Evolutionary conservation across 805 yeast species (phyloP), one percentile per base, ranked within the genome.

Genomic region (Saccharomycopsis selenospora): DNA sequence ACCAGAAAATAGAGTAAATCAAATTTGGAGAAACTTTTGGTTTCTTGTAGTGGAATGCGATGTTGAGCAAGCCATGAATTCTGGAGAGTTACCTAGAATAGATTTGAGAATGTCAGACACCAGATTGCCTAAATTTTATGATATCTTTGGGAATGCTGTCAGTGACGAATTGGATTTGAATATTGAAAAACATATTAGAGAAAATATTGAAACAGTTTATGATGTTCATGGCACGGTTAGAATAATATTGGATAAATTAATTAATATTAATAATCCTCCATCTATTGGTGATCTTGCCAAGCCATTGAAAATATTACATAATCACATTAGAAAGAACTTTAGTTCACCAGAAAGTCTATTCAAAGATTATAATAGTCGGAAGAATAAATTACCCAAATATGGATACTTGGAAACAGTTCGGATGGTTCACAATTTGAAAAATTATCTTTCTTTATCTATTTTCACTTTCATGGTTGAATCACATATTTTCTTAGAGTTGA

Each of bases 11-110:
- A 33, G 40, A 17, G 17, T 46, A 13, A 25, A 49, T 8, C 71
- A 67, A 53, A 51, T 68, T 10, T 68, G 72, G 73, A 57, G 72
- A 52, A 68, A 68, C 49, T 51, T 66, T 17, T 68, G 72, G 71
- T 65, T 57, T 53, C 64, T 67, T 1, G 56, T 67, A 30, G 36
- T 67, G n/a, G 62, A 60, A 28, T 45, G 66, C 44, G 63, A 64
- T 23, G 59, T 66, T 14, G 66, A 47, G 8, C 46, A 40, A 27
- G 38, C 51, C 6, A 49, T 52, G 50, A 44, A 41, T 24, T 33
- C 40, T 11, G 30, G 40, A 14, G 8, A 40, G 10, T 4, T 46
- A 3, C 45, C 42, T 2, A 36, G 18, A 7, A 30, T 52, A 13
- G 43, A 46, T 29, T 25, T 20, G 11, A 26, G 40, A 13, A 40